phyloP scores from a whole-genome alignment of 2,329 filamentous ascomycete genomes.

The Huntiella savannae region DNA sequence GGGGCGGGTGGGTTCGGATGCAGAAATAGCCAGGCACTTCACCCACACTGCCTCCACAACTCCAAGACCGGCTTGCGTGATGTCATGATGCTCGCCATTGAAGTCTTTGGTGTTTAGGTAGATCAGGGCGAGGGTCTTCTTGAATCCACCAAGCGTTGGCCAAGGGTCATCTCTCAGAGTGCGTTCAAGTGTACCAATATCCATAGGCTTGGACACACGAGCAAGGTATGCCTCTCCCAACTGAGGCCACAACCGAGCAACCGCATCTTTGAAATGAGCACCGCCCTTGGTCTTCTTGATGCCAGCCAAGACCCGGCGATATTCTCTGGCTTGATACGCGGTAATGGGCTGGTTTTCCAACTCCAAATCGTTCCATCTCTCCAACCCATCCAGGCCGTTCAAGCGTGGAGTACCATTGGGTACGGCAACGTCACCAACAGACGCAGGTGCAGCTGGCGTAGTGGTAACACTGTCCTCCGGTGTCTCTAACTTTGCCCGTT shows the following conservation, averaged over 20 bases:
- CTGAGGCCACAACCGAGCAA: conserved; percentile 53
- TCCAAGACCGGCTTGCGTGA: conserved; percentile 37
- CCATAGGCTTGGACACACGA: conserved; percentile 59
- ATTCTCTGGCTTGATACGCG: conserved; percentile 37
- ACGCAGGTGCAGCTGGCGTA: conserved; percentile 10
- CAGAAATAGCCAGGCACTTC: conserved; percentile 25
- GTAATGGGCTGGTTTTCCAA: conserved; percentile 34
- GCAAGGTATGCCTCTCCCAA: conserved; percentile 57
- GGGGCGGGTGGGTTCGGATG: conserved; percentile 29
- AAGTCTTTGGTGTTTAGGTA: conserved; percentile 62
- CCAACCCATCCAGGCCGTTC: conserved; percentile 18
- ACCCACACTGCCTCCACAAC: conserved; percentile 38
- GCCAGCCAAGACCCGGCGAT: conserved; percentile 47
- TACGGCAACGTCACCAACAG: conserved; percentile 14
- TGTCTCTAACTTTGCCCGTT: conserved; percentile 58
- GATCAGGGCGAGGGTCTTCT: conserved; percentile 57
- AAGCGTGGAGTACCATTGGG: conserved; percentile 12
- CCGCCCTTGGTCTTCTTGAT: conserved; percentile 78
- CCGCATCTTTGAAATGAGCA: conserved; percentile 55
- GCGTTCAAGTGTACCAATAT: conserved; percentile 63
- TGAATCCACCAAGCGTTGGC: conserved; percentile 48
- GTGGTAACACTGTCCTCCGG: conserved; percentile 21
- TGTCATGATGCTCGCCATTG: conserved; percentile 60
- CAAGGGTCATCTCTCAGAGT: conserved; percentile 57
- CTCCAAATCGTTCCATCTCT: conserved; percentile 24